Base-by-base conservation (phyloP, 202 grass and related monocot species). In the Dendrocalamus latiflorus region DNA sequence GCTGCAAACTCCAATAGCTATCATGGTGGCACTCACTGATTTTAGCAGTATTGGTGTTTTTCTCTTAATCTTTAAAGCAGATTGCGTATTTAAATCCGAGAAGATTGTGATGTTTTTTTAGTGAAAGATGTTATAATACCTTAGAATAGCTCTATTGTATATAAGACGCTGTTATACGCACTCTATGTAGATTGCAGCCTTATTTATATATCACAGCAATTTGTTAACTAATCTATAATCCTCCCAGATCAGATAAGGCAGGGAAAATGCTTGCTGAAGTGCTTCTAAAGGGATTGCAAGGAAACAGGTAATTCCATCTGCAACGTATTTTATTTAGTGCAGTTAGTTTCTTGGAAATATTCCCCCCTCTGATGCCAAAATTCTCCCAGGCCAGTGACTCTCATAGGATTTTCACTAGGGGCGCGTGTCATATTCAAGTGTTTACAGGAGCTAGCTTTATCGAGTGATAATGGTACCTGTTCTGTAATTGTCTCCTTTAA, bases 241-340 rank as follows among this genome's bases (percentile, higher is more conserved):
- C 80, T 44, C 80, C 38, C 83, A 98, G 96, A 86, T 92, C 96
- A 68, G 96, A 99, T 42, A 99, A 99, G 79, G 93, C 93, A 74
- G 96, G 96, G 37, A 99, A 94, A 86, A 92, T 99, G 80, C 93
- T 99, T 14, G 93, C 96, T 74, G 91, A 96, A 94, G 93, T 95
- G 62, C 81, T 96, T 45, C 48, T 96, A 26, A 96, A 94, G 65
- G 96, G 96, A 9, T 86, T 93, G 51, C 96, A 99, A 86, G 93
- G 96, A 84, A 95, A 99, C 78, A 99, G 96, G 96, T 94, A 85
- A 60, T 12, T 86, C 45, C 76, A 39, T 67, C 34, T 53, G 70
- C 33, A 68, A 13, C 66, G 1, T 22, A 30, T 72, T 91, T 68
- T 36, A 47, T 79, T 28, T 3, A 65, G 8, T 4, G 57, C 47